These are phyloP conservation scores for Fusarium pilosicola DNA, from an alignment of 2,329 filamentous ascomycete genomes.

Conservation along the genomic window DNA sequence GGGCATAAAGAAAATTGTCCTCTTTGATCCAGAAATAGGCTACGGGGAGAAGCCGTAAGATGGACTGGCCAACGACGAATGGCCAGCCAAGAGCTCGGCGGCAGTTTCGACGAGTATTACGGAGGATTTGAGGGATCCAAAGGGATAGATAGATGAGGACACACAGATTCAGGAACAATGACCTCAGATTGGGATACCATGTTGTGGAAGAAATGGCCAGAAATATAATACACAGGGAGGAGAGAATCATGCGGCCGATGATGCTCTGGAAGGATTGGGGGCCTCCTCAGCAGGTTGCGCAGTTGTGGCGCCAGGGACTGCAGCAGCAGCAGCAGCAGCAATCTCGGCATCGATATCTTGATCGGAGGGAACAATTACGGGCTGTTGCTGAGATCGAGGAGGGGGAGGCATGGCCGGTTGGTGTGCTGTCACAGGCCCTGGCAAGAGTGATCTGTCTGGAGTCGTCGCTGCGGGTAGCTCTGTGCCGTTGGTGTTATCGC, in stretches of 20 bases:
- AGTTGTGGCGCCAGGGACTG: conserved; percentile 45
- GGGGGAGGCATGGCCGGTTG: conserved; percentile 31
- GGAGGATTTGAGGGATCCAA: conserved; percentile 91
- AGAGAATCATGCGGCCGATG: conserved; percentile 66
- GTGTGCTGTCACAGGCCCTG: conserved; percentile 53
- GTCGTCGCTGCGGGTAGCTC: conserved; percentile 38
- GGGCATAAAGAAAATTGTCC: conserved; percentile 84
- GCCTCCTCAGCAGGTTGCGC: conserved; percentile 44
- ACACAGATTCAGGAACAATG: conserved; percentile 70
- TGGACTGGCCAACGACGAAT: conserved; percentile 85
- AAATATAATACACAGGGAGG: conserved; percentile 66
- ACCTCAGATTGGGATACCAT: conserved; percentile 67
- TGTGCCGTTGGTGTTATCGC: conserved; percentile 27
- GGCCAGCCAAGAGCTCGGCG: conserved; percentile 91
- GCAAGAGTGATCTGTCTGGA: conserved; percentile 49
- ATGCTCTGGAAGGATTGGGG: conserved; percentile 63
- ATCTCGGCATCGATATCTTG: conserved; percentile 72
- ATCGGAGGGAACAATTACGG: conserved; percentile 71
- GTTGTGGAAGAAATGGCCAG: conserved; percentile 68
- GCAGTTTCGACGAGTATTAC: conserved; percentile 91
- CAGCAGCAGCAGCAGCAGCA: conserved; percentile 50
- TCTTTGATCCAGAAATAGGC: conserved; percentile 84
- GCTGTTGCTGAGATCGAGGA: conserved; percentile 44
- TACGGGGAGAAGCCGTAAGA: conserved; percentile 81
- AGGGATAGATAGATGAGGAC: conserved; percentile 85